Evolutionary conservation across 768 basidiomycete species (phyloP).

Genomic region (Hortiboletus flavorubellus): DNA sequence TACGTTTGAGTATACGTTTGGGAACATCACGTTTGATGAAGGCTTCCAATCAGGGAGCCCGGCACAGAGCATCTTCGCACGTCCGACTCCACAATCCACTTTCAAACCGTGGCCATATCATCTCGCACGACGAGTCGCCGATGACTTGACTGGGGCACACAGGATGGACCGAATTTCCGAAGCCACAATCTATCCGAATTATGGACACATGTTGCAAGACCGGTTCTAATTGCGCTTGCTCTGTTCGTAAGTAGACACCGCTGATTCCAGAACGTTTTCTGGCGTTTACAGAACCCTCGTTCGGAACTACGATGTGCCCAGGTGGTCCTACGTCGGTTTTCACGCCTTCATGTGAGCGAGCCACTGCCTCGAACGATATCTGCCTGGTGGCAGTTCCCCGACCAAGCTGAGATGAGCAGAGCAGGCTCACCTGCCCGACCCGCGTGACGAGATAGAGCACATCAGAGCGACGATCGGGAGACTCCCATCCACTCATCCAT

Average conservation of each 20-base stretch:
- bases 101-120: background rate
- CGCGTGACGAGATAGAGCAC: slow-evolving; percentile 24
- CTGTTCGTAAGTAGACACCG: background rate
- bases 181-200: background rate
- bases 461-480: background rate
- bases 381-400: background rate
- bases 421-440: background rate
- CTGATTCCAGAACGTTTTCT: background rate
- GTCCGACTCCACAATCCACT: background rate
- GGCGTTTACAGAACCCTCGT: background rate
- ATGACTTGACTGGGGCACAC: background rate
- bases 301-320: background rate
- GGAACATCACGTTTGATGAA: no score
- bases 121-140: background rate
- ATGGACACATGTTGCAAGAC: background rate
- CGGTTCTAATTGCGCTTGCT: background rate
- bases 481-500: background rate
- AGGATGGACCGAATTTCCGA: background rate
- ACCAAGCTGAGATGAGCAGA: slow-evolving; percentile 9
- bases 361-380: no score
- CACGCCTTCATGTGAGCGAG: no score
- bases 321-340: no score
- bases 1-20: no score
- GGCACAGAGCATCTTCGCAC: background rate
- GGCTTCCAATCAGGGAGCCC: no score